Percentiles rank a stretch among this genome's conserved stretches.
These are phyloP conservation scores for Cutaneotrichosporon sp. DNA, from an alignment of 1,284 basidiomycete genomes.

Conservation along the genomic window DNA sequence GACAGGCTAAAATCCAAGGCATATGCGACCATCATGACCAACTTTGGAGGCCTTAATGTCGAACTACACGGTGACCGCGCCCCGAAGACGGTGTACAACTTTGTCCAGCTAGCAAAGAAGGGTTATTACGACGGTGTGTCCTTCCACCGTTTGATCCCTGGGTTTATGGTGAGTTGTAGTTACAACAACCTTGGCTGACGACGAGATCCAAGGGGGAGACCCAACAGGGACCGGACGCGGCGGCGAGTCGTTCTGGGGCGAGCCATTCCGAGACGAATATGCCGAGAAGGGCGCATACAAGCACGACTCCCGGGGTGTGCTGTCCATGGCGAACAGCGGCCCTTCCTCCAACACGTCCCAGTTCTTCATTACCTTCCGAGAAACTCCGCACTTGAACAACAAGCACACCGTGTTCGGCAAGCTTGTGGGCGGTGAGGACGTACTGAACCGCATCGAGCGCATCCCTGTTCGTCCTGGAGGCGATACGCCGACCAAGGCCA, in stretches of 20 bases:
- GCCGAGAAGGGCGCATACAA: slow-evolving; percentile 76
- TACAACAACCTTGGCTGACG: neutral
- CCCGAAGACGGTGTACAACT: slow-evolving; percentile 97
- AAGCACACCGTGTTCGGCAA: slow-evolving; percentile 91
- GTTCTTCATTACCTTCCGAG: slow-evolving; percentile 82
- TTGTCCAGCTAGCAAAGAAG: slow-evolving; percentile 79
- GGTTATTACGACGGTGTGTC: slow-evolving; percentile 77
- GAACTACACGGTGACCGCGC: slow-evolving; percentile 76
- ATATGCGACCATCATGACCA: slow-evolving; percentile 86
- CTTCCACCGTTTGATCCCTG: slow-evolving; percentile 92
- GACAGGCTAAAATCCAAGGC: slow-evolving; percentile 82
- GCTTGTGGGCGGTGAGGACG: slow-evolving; percentile 87
- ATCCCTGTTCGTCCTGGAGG: slow-evolving; percentile 74
- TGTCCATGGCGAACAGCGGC: slow-evolving; percentile 91
- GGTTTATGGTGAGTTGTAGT: slow-evolving; percentile 76
- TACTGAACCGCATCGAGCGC: slow-evolving; percentile 76
- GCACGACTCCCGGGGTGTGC: slow-evolving; percentile 69
- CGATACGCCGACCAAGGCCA: slow-evolving; percentile 76
- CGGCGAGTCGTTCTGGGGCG: slow-evolving; percentile 90
- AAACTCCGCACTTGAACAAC: slow-evolving; percentile 64
- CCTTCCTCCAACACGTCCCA: slow-evolving; percentile 63
- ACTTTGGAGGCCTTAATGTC: slow-evolving; percentile 79
- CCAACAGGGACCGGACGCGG: slow-evolving; percentile 93
- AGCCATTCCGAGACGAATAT: slow-evolving; percentile 89
- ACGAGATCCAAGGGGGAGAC: slow-evolving; percentile 87